A percentile compares a stretch with the other conserved stretches of the same genome.
These are phyloP conservation scores for Dioscorea alata DNA, from an alignment of 106 monocot genomes.

Conservation along the genomic window DNA sequence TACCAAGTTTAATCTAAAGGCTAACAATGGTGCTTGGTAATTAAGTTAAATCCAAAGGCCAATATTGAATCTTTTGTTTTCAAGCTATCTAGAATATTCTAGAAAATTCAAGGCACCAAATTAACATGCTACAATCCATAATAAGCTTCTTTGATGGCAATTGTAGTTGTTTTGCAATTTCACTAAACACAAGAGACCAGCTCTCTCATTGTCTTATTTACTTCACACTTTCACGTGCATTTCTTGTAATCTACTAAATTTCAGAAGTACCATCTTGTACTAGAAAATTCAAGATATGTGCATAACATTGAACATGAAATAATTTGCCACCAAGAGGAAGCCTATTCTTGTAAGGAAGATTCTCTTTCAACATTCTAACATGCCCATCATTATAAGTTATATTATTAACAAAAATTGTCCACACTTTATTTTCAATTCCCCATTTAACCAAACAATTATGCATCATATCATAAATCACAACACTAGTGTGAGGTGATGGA, in stretches of 20 bases:
- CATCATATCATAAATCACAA: background rate
- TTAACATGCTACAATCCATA: background rate
- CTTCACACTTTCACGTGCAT: background rate
- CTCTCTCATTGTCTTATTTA: background rate
- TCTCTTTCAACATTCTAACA: background rate
- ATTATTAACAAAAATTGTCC: background rate
- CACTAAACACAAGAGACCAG: background rate
- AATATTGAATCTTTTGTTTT: no score
- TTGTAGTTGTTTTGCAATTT: constrained; percentile 1
- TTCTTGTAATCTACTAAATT: background rate
- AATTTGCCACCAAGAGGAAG: no score
- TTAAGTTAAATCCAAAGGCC: no score
- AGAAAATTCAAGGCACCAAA: no score
- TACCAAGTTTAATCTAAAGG: no score
- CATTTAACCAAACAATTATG: background rate
- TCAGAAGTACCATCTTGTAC: background rate
- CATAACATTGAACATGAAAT: no score
- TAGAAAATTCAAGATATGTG: background rate
- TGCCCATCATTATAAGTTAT: background rate
- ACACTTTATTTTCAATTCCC: constrained; percentile 1
- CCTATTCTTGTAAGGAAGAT: background rate
- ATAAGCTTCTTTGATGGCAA: background rate
- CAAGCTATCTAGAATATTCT: no score
- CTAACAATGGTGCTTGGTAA: no score
- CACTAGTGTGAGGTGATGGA: background rate